These are phyloP conservation scores for Capsicum baccatum DNA, from an alignment of 257 asterid species.

Conservation along the genomic window DNA sequence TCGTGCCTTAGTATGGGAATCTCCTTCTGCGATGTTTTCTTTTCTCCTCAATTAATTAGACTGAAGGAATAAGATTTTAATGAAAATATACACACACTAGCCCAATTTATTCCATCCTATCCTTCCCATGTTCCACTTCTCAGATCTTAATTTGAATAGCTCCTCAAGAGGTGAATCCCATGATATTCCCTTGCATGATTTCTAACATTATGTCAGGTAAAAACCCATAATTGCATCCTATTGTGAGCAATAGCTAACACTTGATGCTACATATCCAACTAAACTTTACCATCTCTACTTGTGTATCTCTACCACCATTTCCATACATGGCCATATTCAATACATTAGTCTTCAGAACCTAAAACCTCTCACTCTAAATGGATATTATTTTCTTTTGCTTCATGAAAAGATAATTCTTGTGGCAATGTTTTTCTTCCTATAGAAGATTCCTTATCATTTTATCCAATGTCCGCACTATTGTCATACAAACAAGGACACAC, in stretches of 20 bases:
- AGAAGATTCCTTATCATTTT: not conserved
- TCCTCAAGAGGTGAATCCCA: not conserved
- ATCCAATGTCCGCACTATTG: too few relatives aligned
- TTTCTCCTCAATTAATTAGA: conserved; percentile 23
- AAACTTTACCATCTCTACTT: not conserved
- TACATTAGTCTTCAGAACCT: not conserved
- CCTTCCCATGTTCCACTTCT: not conserved
- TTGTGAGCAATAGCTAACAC: conserved; percentile 9
- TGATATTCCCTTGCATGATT: not conserved
- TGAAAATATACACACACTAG: not conserved
- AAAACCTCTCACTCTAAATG: not conserved
- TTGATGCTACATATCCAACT: conserved; percentile 16
- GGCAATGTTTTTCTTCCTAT: not conserved
- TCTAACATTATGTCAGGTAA: not conserved
- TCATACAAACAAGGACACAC: too few relatives aligned
- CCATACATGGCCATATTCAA: not conserved
- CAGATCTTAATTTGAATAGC: conserved; percentile 9
- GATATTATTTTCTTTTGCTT: not conserved
- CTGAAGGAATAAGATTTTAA: not conserved
- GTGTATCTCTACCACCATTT: conserved; percentile 6
- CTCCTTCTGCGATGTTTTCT: not conserved
- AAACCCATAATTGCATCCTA: conserved; percentile 7
- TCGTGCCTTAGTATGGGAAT: not conserved
- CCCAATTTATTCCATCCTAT: not conserved
- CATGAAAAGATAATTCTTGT: not conserved